Evolutionary conservation across 1,139 yeast species (phyloP).

Genomic region (Debaryomycetaceae sp.): DNA sequence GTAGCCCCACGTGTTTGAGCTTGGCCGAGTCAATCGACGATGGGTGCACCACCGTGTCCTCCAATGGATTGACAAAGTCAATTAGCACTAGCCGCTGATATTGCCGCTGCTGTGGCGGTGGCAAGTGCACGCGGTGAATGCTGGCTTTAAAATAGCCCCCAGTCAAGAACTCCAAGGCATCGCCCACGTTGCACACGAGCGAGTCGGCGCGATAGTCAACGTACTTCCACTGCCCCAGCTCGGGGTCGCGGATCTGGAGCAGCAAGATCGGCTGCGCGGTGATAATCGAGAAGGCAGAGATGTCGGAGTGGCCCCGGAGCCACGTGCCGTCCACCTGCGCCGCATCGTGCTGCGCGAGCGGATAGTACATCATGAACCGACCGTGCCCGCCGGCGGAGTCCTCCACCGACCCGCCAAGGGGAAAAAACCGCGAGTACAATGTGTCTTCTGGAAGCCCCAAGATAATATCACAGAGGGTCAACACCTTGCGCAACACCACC

Average conservation of each 20-base stretch:
- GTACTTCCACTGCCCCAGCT: slow-evolving; percentile 44
- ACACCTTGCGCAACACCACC: slow-evolving; percentile 28
- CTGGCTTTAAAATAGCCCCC: slow-evolving; percentile 48
- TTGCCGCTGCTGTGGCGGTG: slow-evolving; percentile 38
- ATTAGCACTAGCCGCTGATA: slow-evolving; percentile 39
- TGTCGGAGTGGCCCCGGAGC: slow-evolving; percentile 50
- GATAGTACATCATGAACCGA: slow-evolving; percentile 38
- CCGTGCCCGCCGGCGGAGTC: slow-evolving; percentile 35
- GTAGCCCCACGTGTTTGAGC: slow-evolving; percentile 23
- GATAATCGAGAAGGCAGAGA: slow-evolving; percentile 45
- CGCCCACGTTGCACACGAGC: slow-evolving; percentile 47
- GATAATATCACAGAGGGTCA: slow-evolving; percentile 35
- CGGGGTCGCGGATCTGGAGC: slow-evolving; percentile 44
- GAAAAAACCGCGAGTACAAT: slow-evolving; percentile 27
- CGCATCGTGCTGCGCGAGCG: slow-evolving; percentile 24
- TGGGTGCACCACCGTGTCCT: slow-evolving; percentile 32
- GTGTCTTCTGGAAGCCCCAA: slow-evolving; percentile 41
- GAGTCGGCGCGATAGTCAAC: slow-evolving; percentile 43
- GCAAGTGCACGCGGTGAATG: slow-evolving; percentile 43
- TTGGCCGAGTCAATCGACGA: slow-evolving; percentile 28
- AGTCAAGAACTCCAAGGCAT: slow-evolving; percentile 43
- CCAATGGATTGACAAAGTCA: slow-evolving; percentile 37
- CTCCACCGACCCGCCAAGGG: slow-evolving; percentile 18
- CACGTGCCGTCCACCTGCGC: slow-evolving; percentile 32
- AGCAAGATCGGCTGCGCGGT: slow-evolving; percentile 48